Evolutionary conservation across 23 red algal species (phyloP).

Genomic region (Gracilaria domingensis): DNA sequence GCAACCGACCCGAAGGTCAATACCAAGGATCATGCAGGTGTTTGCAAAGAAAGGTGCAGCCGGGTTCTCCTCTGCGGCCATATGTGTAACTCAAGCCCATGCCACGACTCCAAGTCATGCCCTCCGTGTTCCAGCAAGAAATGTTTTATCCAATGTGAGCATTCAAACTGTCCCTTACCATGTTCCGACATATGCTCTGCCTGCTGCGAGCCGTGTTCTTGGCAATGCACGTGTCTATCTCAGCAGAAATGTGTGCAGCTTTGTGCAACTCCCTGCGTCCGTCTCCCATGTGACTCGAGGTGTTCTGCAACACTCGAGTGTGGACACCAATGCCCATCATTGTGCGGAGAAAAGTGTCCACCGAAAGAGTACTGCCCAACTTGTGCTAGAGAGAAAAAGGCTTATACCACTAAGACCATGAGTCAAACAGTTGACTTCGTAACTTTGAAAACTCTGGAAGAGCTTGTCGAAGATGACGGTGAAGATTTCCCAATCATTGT

Average conservation of each 20-base stretch:
- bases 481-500: slow-evolving; percentile 30
- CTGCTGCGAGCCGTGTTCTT: slow-evolving; percentile 37
- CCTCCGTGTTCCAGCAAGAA: slow-evolving; percentile 20
- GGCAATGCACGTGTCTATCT: not conserved
- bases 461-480: not conserved
- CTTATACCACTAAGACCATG: not conserved
- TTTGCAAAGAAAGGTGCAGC: slow-evolving; percentile 12
- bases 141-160: slow-evolving; percentile 33
- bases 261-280: slow-evolving; percentile 41
- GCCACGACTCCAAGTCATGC: slow-evolving; percentile 46
- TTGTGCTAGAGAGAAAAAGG: slow-evolving; percentile 30
- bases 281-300: slow-evolving; percentile 37
- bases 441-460: slow-evolving; percentile 7
- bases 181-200: slow-evolving; percentile 22
- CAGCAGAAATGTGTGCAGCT: not conserved
- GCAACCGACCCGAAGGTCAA: not conserved
- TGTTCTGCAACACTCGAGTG: slow-evolving; percentile 31
- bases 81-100: slow-evolving; percentile 17
- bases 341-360: slow-evolving; percentile 61
- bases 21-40: not conserved
- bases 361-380: slow-evolving; percentile 19
- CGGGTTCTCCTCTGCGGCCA: slow-evolving; percentile 19
- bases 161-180: slow-evolving; percentile 16
- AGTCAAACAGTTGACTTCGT: slow-evolving; percentile 9
- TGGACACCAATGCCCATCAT: slow-evolving; percentile 36